phyloP scores from a whole-genome alignment of 768 basidiomycete species.

The Lenzites betulinus region DNA sequence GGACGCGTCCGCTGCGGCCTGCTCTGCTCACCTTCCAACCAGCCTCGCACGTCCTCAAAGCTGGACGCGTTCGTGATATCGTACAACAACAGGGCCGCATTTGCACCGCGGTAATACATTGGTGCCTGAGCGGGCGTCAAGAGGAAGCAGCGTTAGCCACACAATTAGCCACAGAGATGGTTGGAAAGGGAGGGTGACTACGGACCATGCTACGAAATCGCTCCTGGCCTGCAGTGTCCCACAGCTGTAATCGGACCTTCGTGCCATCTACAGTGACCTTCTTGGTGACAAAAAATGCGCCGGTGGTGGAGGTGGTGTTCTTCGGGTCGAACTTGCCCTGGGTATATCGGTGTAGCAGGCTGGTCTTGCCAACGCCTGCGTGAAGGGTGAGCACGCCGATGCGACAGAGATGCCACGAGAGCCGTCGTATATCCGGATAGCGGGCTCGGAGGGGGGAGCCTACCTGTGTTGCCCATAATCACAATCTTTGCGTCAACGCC shows the following conservation, averaged over 20 bases:
- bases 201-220: constrained; percentile 85
- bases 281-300: constrained; percentile 93
- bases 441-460: not conserved
- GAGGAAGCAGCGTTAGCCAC: not conserved
- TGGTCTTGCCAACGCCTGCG: constrained; percentile 89
- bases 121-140: constrained; percentile 61
- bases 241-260: constrained; percentile 84
- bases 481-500: constrained; percentile 95
- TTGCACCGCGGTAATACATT: constrained; percentile 96
- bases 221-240: constrained; percentile 96
- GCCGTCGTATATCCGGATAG: constrained; percentile 1
- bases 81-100: constrained; percentile 91
- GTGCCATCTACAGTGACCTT: constrained; percentile 84
- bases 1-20: not conserved
- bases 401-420: not conserved
- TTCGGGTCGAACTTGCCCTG: constrained; percentile 88
- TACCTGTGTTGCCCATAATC: constrained; percentile 83
- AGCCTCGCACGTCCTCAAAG: constrained; percentile 89
- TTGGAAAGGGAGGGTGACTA: constrained; percentile 4
- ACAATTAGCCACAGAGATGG: constrained; percentile 4
- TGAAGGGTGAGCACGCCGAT: constrained; percentile 37
- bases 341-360: constrained; percentile 86
- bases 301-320: constrained; percentile 88
- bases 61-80: constrained; percentile 90
- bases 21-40: constrained; percentile 73